Conservation (phyloP, 495 filamentous ascomycete species). For the Thozetella sp. region DNA sequence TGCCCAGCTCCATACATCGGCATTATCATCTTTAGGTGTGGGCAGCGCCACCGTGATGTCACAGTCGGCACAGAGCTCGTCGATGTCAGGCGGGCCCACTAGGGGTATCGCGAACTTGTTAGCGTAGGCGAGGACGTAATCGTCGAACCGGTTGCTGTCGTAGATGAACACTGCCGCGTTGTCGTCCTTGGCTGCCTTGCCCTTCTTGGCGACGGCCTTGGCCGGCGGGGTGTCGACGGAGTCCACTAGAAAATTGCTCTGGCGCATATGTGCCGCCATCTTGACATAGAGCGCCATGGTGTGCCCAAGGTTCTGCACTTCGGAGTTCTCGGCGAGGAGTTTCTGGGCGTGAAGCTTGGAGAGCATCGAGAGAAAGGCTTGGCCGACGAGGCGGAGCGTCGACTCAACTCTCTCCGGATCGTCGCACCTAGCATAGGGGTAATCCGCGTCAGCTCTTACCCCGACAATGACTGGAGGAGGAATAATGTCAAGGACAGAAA, state of each 20-base stretch:
- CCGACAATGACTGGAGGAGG: too few species aligned
- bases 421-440: constrained; percentile 14
- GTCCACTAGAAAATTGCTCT: too few species aligned
- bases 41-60: constrained; percentile 19
- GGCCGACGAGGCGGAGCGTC: constrained; percentile 16
- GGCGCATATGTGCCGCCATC: constrained; percentile 7
- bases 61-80: constrained; percentile 15
- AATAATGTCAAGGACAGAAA: too few species aligned
- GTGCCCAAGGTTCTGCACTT: constrained; percentile 19
- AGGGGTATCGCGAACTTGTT: constrained; percentile 19
- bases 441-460: too few species aligned
- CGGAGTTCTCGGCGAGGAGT: constrained; percentile 20
- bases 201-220: too few species aligned
- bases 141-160: too few species aligned
- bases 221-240: too few species aligned
- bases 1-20: constrained; percentile 15
- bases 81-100: constrained; percentile 24
- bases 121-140: constrained; percentile 20
- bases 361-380: constrained; percentile 28
- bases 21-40: constrained; percentile 6
- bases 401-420: constrained; percentile 11
- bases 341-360: constrained; percentile 16
- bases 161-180: too few species aligned
- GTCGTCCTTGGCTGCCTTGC: too few species aligned
- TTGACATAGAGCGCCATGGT: constrained; percentile 21